These are phyloP conservation scores for Camillea tinctor DNA, from an alignment of 2,329 filamentous ascomycete genomes.

Conservation along the genomic window DNA sequence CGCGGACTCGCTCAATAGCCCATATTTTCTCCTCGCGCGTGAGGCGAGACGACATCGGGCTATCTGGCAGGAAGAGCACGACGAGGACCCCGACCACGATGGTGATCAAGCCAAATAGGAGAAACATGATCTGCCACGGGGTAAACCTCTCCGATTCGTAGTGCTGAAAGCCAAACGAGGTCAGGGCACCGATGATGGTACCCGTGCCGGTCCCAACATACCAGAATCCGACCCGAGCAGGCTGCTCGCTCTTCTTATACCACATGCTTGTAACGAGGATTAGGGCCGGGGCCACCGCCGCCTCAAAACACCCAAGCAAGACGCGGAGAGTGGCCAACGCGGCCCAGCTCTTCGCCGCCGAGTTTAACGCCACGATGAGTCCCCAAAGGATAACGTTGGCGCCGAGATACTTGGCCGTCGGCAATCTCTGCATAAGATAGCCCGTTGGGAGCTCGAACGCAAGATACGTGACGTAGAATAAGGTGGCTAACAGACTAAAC, in stretches of 20 bases:
- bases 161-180: conserved; percentile 47
- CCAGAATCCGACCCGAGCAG: conserved; percentile 57
- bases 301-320: conserved; percentile 53
- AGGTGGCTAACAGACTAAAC: conserved; percentile 30
- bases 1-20: conserved; percentile 27
- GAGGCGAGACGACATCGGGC: conserved; percentile 24
- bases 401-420: conserved; percentile 52
- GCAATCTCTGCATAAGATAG: conserved; percentile 52
- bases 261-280: conserved; percentile 56
- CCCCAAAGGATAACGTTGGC: conserved; percentile 46
- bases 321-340: conserved; percentile 49
- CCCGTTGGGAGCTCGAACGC: conserved; percentile 35
- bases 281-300: conserved; percentile 52
- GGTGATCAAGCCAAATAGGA: conserved; percentile 40
- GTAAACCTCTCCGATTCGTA: conserved; percentile 41
- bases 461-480: conserved; percentile 35
- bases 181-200: conserved; percentile 40
- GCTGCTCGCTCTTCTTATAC: conserved; percentile 57
- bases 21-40: conserved; percentile 24
- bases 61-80: conserved; percentile 25
- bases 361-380: conserved; percentile 45
- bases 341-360: conserved; percentile 49
- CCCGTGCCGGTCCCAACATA: conserved; percentile 49
- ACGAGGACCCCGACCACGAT: conserved; percentile 21
- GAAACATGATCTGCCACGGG: conserved; percentile 53